phyloP scores from a whole-genome alignment of 805 yeast species.

The Candida cerambycidarum region DNA sequence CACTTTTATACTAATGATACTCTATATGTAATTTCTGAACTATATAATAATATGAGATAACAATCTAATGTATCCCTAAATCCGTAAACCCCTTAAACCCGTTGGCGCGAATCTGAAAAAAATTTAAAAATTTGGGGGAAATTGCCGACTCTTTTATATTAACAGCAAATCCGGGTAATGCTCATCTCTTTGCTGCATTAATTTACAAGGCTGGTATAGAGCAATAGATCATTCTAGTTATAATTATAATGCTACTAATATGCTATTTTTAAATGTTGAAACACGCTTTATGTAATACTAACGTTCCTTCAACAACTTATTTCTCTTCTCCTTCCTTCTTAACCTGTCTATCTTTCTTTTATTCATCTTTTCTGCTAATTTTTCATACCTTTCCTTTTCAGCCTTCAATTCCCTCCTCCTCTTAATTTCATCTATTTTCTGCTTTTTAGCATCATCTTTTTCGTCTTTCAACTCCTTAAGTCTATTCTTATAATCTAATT shows the following conservation, averaged over 20 bases:
- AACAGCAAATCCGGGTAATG: constrained; percentile 21
- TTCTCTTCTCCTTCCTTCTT: constrained; percentile 90
- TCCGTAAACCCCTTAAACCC: constrained; percentile 5
- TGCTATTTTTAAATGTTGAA: no score
- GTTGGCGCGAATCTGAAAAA: constrained; percentile 6
- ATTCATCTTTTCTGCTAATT: constrained; percentile 83
- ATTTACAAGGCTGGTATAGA: neutral
- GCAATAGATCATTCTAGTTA: neutral
- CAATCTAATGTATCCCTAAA: constrained; percentile 44
- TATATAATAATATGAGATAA: constrained; percentile 26
- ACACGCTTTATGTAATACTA: no score
- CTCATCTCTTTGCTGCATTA: constrained; percentile 5
- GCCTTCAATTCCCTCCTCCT: constrained; percentile 78
- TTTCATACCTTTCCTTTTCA: constrained; percentile 85
- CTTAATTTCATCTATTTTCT: constrained; percentile 56
- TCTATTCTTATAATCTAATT: constrained; percentile 65
- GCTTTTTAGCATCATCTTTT: constrained; percentile 59
- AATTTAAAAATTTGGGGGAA: constrained; percentile 12
- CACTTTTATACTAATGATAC: constrained; percentile 8
- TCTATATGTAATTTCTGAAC: constrained; percentile 6
- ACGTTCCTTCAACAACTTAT: constrained; percentile 90
- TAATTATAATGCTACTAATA: neutral
- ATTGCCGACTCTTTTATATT: constrained; percentile 19
- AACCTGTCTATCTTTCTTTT: constrained; percentile 88
- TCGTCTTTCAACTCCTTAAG: constrained; percentile 76